phyloP scores from a whole-genome alignment of 306 rosid genomes.

The Cucurbita maxima region DNA sequence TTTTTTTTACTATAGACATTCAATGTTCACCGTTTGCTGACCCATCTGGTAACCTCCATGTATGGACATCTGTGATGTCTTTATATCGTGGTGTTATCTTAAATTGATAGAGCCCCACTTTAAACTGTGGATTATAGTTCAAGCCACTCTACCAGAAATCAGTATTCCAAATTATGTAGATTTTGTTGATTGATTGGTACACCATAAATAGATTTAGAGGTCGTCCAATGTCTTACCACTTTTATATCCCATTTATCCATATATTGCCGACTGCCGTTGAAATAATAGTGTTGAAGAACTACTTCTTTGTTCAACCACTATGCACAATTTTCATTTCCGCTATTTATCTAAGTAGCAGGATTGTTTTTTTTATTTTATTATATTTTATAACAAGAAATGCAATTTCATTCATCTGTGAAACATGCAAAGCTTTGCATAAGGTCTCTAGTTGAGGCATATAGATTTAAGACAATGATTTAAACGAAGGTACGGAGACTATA shows the following conservation, averaged over 20 bases:
- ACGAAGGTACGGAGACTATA: not conserved
- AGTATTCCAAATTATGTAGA: not conserved
- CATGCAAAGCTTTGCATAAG: not conserved
- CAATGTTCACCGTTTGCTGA: not conserved
- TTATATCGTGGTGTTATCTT: not conserved
- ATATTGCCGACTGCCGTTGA: not conserved
- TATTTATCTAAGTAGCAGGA: not conserved
- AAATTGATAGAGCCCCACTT: not conserved
- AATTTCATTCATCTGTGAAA: not conserved
- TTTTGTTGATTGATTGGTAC: not conserved
- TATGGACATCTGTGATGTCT: not conserved
- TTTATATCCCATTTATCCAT: not conserved
- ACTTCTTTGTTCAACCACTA: not conserved
- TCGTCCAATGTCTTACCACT: not conserved
- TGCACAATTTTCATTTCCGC: not conserved
- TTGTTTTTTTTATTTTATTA: not conserved
- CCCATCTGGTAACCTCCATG: not conserved
- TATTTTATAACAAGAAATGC: too few species aligned
- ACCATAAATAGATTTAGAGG: not conserved
- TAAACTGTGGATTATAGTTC: not conserved
- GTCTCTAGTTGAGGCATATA: not conserved
- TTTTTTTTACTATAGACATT: constrained; percentile 13
- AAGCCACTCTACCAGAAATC: not conserved
- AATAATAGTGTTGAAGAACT: not conserved
- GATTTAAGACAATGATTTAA: not conserved